Percentiles rank a stretch among this genome's conserved stretches.
phyloP scores from a whole-genome alignment of 257 asterid species.

The Agastache rugosa region DNA sequence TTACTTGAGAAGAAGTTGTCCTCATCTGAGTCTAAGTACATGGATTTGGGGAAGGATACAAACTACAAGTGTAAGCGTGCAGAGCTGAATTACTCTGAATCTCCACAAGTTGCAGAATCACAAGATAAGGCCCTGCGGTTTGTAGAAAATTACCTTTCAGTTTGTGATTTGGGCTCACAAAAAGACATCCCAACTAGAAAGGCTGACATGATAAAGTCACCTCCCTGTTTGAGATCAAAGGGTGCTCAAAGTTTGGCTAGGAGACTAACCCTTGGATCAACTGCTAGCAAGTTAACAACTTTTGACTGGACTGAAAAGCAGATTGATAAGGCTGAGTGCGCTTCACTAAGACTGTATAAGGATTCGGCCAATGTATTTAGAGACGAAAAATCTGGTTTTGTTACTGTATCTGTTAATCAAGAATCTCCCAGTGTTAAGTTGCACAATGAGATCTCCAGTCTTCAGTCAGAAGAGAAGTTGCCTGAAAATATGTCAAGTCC shows the following conservation, averaged over 20 bases:
- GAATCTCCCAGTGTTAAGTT: constrained; percentile 36
- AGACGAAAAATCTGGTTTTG: constrained; percentile 33
- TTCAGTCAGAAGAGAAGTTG: constrained; percentile 39
- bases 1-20: constrained; percentile 34
- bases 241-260: constrained; percentile 68
- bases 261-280: constrained; percentile 45
- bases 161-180: constrained; percentile 42
- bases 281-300: constrained; percentile 41
- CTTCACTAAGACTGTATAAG: constrained; percentile 36
- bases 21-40: constrained; percentile 31
- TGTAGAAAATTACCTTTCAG: constrained; percentile 68
- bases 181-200: constrained; percentile 39
- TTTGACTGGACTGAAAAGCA: constrained; percentile 69
- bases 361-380: constrained; percentile 32
- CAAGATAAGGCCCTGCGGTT: constrained; percentile 60
- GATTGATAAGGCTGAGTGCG: constrained; percentile 36
- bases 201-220: constrained; percentile 42
- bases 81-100: constrained; percentile 39
- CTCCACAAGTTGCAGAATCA: constrained; percentile 57
- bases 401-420: constrained; percentile 29
- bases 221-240: constrained; percentile 55
- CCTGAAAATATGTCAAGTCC: constrained; percentile 27
- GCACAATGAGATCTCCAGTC: constrained; percentile 36
- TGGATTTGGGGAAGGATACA: constrained; percentile 38
- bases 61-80: constrained; percentile 33